phyloP scores from a whole-genome alignment of 169 alveolate genomes.

The Eimeria nieschulzi region DNA sequence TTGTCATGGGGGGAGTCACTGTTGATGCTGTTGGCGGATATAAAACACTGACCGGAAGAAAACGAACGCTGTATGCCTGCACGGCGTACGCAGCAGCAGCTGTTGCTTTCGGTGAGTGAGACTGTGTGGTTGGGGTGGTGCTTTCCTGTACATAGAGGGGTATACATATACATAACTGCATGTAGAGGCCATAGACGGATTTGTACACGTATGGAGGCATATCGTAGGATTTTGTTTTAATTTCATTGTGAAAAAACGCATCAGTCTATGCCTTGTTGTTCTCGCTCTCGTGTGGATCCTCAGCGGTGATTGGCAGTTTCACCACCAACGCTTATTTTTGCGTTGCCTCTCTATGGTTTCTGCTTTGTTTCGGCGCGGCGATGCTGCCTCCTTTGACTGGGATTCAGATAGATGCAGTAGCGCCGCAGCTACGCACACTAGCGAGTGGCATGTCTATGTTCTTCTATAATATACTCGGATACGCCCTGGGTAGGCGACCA shows the following conservation, averaged over 20 bases:
- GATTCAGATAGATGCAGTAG: slow-evolving; percentile 62
- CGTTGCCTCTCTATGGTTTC: slow-evolving; percentile 60
- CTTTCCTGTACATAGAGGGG: background rate
- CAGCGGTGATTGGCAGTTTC: slow-evolving; percentile 65
- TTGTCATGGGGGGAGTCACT: slow-evolving; percentile 68
- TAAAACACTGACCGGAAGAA: slow-evolving; percentile 29
- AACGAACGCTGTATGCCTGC: slow-evolving; percentile 62
- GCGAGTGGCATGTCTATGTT: slow-evolving; percentile 74
- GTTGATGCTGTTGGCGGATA: slow-evolving; percentile 72
- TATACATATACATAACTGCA: background rate
- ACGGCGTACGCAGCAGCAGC: slow-evolving; percentile 62
- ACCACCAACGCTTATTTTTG: slow-evolving; percentile 5
- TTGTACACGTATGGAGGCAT: background rate
- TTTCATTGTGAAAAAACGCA: background rate
- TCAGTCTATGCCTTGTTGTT: background rate
- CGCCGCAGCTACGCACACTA: slow-evolving; percentile 62
- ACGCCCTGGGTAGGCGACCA: slow-evolving; percentile 44
- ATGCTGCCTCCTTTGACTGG: slow-evolving; percentile 72
- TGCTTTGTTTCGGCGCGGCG: slow-evolving; percentile 73
- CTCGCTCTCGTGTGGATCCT: background rate
- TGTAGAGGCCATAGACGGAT: background rate
- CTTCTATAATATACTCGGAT: slow-evolving; percentile 72
- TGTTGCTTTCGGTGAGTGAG: slow-evolving; percentile 46
- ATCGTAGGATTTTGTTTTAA: background rate
- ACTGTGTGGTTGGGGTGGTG: background rate